Conservation (phyloP, 768 basidiomycete genomes). For the Fibroporia radiculosa region DNA sequence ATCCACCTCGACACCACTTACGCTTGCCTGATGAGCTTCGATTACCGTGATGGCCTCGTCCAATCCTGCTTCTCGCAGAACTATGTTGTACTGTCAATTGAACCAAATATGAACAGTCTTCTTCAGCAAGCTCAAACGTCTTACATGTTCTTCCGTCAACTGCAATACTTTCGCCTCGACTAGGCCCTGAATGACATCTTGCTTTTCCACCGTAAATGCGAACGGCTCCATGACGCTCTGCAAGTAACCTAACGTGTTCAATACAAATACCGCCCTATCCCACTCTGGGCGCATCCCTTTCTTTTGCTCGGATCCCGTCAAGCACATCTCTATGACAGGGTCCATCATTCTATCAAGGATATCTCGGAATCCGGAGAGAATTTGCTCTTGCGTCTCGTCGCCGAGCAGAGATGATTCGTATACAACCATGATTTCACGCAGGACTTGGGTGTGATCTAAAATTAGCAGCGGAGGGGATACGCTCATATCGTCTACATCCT, state of each 20-base stretch:
- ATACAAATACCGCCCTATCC: conserved; percentile 77
- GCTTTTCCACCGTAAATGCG: conserved; percentile 59
- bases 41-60: conserved; percentile 37
- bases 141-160: conserved; percentile 79
- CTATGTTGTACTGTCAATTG: conserved; percentile 40
- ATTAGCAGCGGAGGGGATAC: conserved; percentile 69
- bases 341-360: conserved; percentile 82
- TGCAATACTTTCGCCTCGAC: conserved; percentile 54
- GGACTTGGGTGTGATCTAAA: conserved; percentile 74
- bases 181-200: conserved; percentile 44
- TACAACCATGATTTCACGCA: conserved; percentile 84
- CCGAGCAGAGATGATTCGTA: conserved; percentile 82
- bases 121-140: conserved; percentile 16
- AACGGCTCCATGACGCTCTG: conserved; percentile 62
- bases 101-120: neutral
- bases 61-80: conserved; percentile 50
- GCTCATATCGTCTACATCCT: conserved; percentile 66
- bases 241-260: conserved; percentile 82
- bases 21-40: conserved; percentile 30
- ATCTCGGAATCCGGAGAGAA: conserved; percentile 46
- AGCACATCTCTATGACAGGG: conserved; percentile 74
- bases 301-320: conserved; percentile 59
- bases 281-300: conserved; percentile 47
- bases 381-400: conserved; percentile 28
- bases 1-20: conserved; percentile 18